A percentile compares a stretch with the other conserved stretches of the same genome.
Conservation (phyloP, 2,329 filamentous ascomycete genomes). For the Colletotrichum sublineola region DNA sequence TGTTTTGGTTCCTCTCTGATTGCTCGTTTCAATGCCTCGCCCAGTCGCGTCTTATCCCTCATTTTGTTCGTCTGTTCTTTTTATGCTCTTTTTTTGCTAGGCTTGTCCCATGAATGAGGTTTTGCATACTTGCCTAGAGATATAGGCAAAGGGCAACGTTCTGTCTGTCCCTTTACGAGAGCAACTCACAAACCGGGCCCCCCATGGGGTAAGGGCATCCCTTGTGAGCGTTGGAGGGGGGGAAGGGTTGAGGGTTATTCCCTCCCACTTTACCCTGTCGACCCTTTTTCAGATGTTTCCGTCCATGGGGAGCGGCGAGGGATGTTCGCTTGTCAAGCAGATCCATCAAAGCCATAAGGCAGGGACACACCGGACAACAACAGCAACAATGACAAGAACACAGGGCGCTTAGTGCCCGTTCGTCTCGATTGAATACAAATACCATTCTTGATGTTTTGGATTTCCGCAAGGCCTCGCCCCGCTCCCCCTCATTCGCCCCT, state of each 20-base stretch:
- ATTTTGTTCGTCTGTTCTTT: background rate
- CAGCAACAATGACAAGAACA: background rate
- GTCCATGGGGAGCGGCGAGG: slow-evolving; percentile 9
- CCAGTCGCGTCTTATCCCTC: background rate
- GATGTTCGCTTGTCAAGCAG: slow-evolving; percentile 23
- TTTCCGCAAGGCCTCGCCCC: slow-evolving; percentile 7
- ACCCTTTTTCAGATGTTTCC: slow-evolving; percentile 35
- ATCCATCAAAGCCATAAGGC: slow-evolving; percentile 5
- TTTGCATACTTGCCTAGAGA: slow-evolving; percentile 33
- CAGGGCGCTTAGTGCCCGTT: slow-evolving; percentile 26
- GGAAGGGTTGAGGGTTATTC: background rate
- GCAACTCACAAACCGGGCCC: background rate
- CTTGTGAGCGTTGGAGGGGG: background rate
- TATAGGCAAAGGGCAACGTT: slow-evolving; percentile 18
- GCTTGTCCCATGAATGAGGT: background rate
- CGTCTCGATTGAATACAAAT: slow-evolving; percentile 35
- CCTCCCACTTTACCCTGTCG: slow-evolving; percentile 2
- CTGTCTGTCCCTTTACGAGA: background rate
- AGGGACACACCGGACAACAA: background rate
- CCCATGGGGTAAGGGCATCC: background rate
- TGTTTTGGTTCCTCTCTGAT: background rate
- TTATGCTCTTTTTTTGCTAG: background rate
- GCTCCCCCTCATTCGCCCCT: background rate
- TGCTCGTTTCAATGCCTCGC: background rate
- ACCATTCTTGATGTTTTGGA: slow-evolving; percentile 28